Percentiles rank a stretch among this genome's conserved stretches.
Evolutionary conservation across 2,329 filamentous ascomycete species (phyloP).

Genomic region (Fusarium brevicatenulatum): DNA sequence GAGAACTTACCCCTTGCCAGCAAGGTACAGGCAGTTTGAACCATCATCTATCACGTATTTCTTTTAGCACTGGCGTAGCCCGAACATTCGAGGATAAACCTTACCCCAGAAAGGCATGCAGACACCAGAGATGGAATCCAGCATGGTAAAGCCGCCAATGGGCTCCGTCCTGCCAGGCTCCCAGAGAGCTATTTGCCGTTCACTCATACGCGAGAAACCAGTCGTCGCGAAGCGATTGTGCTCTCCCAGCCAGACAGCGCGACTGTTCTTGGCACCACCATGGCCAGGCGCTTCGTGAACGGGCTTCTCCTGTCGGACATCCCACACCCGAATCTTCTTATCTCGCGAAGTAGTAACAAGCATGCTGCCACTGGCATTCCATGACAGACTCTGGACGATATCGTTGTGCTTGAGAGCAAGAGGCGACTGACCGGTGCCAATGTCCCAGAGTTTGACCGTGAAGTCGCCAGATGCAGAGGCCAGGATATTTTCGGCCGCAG

Average conservation of each 20-base stretch:
- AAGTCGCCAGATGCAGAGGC: conserved; percentile 96
- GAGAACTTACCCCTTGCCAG: conserved; percentile 85
- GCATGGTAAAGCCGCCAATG: conserved; percentile 86
- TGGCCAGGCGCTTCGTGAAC: conserved; percentile 88
- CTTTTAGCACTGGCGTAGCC: conserved; percentile 26
- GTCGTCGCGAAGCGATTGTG: conserved; percentile 96
- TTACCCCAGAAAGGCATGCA: conserved; percentile 98
- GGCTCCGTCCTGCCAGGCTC: conserved; percentile 88
- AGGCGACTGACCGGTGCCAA: conserved; percentile 78
- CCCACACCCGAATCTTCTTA: conserved; percentile 98
- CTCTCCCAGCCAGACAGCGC: conserved; percentile 96
- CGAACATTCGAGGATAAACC: conserved; percentile 32
- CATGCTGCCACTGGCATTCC: conserved; percentile 88
- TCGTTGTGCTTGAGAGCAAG: conserved; percentile 86
- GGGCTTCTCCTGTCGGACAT: conserved; percentile 90
- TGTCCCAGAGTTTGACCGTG: conserved; percentile 95
- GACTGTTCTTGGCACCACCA: conserved; percentile 95
- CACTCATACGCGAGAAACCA: conserved; percentile 98
- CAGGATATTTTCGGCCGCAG: conserved; percentile 92
- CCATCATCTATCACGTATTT: conserved; percentile 74
- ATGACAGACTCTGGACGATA: conserved; percentile 94
- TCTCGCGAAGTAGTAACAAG: conserved; percentile 94
- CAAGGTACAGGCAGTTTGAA: conserved; percentile 93
- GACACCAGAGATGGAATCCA: conserved; percentile 96
- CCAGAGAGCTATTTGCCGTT: conserved; percentile 95